These are phyloP conservation scores for Daldinia eschscholtzii DNA, from an alignment of 2,329 filamentous ascomycete genomes.

Conservation along the genomic window DNA sequence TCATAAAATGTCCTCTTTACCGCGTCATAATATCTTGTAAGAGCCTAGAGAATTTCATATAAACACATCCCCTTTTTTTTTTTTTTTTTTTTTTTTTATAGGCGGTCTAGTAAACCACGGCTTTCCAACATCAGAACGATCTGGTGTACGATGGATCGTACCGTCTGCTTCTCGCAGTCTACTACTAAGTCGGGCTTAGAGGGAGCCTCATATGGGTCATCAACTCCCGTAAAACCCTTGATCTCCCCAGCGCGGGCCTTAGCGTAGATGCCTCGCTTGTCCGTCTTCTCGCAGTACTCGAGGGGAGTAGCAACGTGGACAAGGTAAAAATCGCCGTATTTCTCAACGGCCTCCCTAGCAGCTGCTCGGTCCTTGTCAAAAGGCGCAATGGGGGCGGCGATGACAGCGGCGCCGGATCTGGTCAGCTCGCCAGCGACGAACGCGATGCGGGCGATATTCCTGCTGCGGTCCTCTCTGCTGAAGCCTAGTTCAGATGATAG, in stretches of 20 bases:
- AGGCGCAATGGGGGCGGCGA: conserved; percentile 95
- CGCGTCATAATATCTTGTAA: conserved; percentile 6
- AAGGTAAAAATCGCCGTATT: conserved; percentile 92
- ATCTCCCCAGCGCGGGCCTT: conserved; percentile 89
- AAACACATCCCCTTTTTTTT: background rate
- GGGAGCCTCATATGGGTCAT: conserved; percentile 94
- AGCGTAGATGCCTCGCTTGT: conserved; percentile 90
- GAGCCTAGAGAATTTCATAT: conserved; percentile 22
- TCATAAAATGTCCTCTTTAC: conserved; percentile 9
- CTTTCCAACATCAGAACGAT: conserved; percentile 94
- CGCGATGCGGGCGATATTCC: conserved; percentile 94
- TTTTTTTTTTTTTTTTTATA: conserved; percentile 58
- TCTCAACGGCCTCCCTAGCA: conserved; percentile 87
- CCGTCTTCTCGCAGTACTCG: conserved; percentile 93
- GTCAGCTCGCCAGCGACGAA: conserved; percentile 97
- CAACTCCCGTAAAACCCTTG: conserved; percentile 97
- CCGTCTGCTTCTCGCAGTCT: conserved; percentile 85
- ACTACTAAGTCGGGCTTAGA: conserved; percentile 85
- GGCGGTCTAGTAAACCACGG: conserved; percentile 84
- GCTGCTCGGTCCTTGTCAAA: conserved; percentile 83
- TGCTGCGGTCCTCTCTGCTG: conserved; percentile 90
- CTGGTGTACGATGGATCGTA: conserved; percentile 95
- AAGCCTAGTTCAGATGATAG: conserved; percentile 96
- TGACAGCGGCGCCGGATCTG: conserved; percentile 91
- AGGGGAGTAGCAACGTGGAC: conserved; percentile 94